A percentile compares a stretch with the other conserved stretches of the same genome.
phyloP scores from a whole-genome alignment of 805 yeast species.

The Pichia manshurica region DNA sequence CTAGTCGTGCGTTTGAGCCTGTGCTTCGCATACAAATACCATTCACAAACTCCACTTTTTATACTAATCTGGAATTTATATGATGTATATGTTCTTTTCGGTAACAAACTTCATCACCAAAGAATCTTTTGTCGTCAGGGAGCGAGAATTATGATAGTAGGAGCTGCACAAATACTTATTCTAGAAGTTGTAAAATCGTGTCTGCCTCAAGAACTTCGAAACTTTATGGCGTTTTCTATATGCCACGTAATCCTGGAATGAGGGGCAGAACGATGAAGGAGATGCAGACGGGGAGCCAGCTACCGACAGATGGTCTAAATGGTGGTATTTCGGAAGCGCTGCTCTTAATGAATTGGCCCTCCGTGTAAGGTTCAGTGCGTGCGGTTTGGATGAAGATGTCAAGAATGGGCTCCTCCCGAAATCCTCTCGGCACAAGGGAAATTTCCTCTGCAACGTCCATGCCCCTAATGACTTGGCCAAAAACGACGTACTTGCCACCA shows the following conservation, averaged over 20 bases:
- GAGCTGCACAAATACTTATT: slow-evolving; percentile 8
- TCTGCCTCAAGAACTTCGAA: slow-evolving; percentile 21
- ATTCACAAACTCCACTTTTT: too few relatives aligned
- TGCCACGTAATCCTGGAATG: slow-evolving; percentile 11
- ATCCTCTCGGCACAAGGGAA: slow-evolving; percentile 48
- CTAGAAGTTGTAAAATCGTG: slow-evolving; percentile 26
- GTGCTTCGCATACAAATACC: too few relatives aligned
- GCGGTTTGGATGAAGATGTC: slow-evolving; percentile 36
- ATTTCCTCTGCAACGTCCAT: slow-evolving; percentile 54
- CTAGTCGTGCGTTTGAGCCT: too few relatives aligned
- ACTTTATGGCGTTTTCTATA: slow-evolving; percentile 20
- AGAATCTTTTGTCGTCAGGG: too few relatives aligned
- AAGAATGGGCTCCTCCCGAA: slow-evolving; percentile 36
- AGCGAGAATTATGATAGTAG: too few relatives aligned
- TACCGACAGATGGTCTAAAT: too few relatives aligned
- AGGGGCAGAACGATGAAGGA: slow-evolving; percentile 15
- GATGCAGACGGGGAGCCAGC: slow-evolving; percentile 10
- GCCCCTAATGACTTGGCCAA: slow-evolving; percentile 72
- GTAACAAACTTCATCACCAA: too few relatives aligned
- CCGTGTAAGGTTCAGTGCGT: neutral
- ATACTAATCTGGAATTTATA: too few relatives aligned
- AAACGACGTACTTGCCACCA: slow-evolving; percentile 65
- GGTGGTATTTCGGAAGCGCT: too few relatives aligned
- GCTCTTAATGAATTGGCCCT: too few relatives aligned
- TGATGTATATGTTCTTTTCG: too few relatives aligned